phyloP scores from a whole-genome alignment of 306 rosid species.

The Benincasa hispida region DNA sequence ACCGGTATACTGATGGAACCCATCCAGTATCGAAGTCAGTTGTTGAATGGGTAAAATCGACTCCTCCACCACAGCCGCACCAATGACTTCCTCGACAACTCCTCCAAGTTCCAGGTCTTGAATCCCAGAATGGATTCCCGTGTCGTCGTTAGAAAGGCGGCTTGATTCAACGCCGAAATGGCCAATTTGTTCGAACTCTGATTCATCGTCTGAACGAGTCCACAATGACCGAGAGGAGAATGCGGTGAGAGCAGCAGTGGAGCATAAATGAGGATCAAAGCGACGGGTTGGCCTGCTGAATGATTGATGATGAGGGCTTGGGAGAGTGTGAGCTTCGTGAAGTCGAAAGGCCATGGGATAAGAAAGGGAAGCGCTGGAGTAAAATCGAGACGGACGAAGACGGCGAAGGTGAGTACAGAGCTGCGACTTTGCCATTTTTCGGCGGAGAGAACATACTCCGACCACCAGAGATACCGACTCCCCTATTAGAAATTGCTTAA shows the following conservation, averaged over 20 bases:
- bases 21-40: conserved; percentile 48
- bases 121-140: conserved; percentile 23
- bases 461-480: not conserved
- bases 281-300: conserved; percentile 5
- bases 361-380: conserved; percentile 5
- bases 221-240: conserved; percentile 41
- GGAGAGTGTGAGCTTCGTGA: conserved; percentile 9
- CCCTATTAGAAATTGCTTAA: too few relatives aligned
- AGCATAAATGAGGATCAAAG: not conserved
- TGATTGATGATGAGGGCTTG: conserved; percentile 12
- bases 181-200: conserved; percentile 13
- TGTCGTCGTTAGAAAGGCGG: conserved; percentile 9
- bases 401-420: conserved; percentile 36
- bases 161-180: conserved; percentile 1
- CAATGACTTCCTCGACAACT: conserved; percentile 11
- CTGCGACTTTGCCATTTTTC: conserved; percentile 41
- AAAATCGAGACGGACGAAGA: conserved; percentile 14
- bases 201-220: conserved; percentile 23
- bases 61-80: conserved; percentile 10
- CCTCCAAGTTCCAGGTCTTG: conserved; percentile 6
- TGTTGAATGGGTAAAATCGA: conserved; percentile 35
- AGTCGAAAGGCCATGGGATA: conserved; percentile 16
- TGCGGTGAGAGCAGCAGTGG: conserved; percentile 14
- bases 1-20: conserved; percentile 59
- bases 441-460: not conserved